phyloP scores from a whole-genome alignment of 2,329 filamentous ascomycete species.

The Fusarium succisae region DNA sequence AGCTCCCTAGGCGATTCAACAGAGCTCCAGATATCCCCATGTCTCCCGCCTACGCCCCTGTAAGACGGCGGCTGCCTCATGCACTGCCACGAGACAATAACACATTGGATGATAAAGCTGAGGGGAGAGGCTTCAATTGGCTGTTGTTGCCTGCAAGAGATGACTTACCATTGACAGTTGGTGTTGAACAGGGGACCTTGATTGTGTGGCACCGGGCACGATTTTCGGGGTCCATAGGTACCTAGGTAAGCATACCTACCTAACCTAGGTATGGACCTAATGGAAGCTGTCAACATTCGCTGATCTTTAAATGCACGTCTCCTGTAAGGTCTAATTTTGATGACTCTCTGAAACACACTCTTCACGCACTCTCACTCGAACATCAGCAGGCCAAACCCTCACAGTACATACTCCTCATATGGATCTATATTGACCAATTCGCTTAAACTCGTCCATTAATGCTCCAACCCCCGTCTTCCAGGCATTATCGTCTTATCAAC shows the following conservation, averaged over 20 bases:
- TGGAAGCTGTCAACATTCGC: not conserved
- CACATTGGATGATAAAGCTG: slow-evolving; percentile 38
- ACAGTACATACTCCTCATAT: not conserved
- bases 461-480: not conserved
- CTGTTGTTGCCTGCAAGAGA: slow-evolving; percentile 19
- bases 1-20: slow-evolving; percentile 3
- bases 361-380: not conserved
- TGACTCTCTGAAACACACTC: not conserved
- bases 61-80: slow-evolving; percentile 41
- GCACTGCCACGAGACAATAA: slow-evolving; percentile 45
- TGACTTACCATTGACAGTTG: slow-evolving; percentile 9
- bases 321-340: not conserved
- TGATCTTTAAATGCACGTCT: not conserved
- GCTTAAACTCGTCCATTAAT: slow-evolving; percentile 4
- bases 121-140: slow-evolving; percentile 9
- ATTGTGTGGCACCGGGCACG: slow-evolving; percentile 2
- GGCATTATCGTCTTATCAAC: slow-evolving; percentile 14
- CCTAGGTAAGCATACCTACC: not conserved
- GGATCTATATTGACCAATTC: not conserved
- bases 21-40: slow-evolving; percentile 11
- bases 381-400: not conserved
- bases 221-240: not conserved
- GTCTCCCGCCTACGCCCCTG: slow-evolving; percentile 17
- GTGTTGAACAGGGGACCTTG: slow-evolving; percentile 11
- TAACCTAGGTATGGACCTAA: no score